Conservation (phyloP, 2,329 filamentous ascomycete species). For the Monosporascus sp. region DNA sequence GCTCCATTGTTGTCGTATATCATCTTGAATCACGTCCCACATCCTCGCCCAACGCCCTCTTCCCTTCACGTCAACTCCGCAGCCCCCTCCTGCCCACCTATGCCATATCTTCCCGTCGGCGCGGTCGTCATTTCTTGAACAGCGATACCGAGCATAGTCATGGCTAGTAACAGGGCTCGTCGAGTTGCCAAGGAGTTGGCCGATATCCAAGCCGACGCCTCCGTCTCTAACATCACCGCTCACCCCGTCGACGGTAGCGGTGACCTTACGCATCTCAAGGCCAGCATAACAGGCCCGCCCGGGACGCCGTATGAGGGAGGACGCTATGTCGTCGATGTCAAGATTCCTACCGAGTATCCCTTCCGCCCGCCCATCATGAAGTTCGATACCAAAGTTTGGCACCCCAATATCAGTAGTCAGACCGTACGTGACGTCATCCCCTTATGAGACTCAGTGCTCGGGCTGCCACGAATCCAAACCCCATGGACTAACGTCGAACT, state of each 20-base stretch:
- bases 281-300: constrained; percentile 78
- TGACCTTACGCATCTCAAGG: constrained; percentile 77
- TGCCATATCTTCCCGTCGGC: neutral
- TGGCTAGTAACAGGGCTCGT: constrained; percentile 49
- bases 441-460: neutral
- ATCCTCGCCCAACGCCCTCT: neutral
- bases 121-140: constrained; percentile 1
- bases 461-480: neutral
- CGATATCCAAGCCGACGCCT: constrained; percentile 66
- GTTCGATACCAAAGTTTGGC: constrained; percentile 92
- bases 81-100: neutral
- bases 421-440: constrained; percentile 55
- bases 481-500: neutral
- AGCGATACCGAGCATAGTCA: constrained; percentile 23
- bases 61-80: constrained; percentile 2
- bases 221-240: constrained; percentile 69
- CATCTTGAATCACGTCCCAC: too few relatives aligned
- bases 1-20: too few relatives aligned
- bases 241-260: constrained; percentile 53
- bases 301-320: constrained; percentile 92
- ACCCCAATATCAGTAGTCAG: constrained; percentile 92
- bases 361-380: constrained; percentile 90
- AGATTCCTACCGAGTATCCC: constrained; percentile 82
- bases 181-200: constrained; percentile 70
- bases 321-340: constrained; percentile 75